Conservation (phyloP, 2,329 filamentous ascomycete genomes). For the Penicillium sp. region DNA sequence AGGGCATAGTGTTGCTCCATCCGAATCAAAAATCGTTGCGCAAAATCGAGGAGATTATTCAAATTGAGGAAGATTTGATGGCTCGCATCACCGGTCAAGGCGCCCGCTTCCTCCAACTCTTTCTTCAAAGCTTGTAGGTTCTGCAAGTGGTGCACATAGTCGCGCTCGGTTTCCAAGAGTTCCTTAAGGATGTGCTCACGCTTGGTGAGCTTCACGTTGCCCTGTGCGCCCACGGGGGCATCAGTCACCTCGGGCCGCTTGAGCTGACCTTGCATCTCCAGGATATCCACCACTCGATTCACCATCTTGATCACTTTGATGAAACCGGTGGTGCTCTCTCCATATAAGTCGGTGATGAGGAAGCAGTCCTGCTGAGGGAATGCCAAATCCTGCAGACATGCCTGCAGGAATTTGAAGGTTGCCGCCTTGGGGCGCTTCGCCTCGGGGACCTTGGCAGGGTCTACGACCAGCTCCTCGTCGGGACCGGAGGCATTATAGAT, state of each 20-base stretch:
- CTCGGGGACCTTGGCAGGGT: conserved; percentile 57
- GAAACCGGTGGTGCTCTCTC: conserved; percentile 92
- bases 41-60: conserved; percentile 90
- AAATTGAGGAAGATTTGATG: conserved; percentile 97
- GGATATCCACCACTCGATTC: conserved; percentile 82
- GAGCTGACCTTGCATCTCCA: conserved; percentile 72
- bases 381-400: conserved; percentile 74
- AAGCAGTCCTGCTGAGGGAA: conserved; percentile 80
- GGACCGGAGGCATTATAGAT: conserved; percentile 85
- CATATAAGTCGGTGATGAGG: conserved; percentile 83
- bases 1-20: conserved; percentile 92
- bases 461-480: conserved; percentile 60
- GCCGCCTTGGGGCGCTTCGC: conserved; percentile 78
- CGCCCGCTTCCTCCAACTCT: conserved; percentile 77
- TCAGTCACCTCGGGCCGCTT: conserved; percentile 50
- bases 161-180: conserved; percentile 88
- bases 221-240: conserved; percentile 41
- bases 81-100: conserved; percentile 80
- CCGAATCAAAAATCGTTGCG: conserved; percentile 87
- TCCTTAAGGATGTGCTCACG: conserved; percentile 88
- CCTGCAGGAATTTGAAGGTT: conserved; percentile 87
- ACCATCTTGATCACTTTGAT: conserved; percentile 95
- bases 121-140: conserved; percentile 90
- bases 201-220: conserved; percentile 56
- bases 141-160: conserved; percentile 95